Evolutionary conservation across 306 rosid genomes (phyloP).

Genomic region (Vicia faba): DNA sequence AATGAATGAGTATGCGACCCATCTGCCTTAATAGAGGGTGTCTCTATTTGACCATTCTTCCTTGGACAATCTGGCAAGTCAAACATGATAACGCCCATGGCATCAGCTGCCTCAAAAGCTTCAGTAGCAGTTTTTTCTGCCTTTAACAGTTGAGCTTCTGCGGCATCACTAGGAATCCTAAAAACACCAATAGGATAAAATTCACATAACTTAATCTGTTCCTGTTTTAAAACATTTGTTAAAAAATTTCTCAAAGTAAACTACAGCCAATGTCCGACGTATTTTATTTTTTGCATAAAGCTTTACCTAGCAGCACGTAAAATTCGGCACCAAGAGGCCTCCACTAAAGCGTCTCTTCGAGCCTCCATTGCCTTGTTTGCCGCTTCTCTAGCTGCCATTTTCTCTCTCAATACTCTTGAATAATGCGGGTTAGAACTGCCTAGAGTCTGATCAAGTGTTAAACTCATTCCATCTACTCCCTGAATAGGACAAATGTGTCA

Average conservation of each 20-base stretch:
- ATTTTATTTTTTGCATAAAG: slow-evolving; percentile 5
- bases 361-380: slow-evolving; percentile 80
- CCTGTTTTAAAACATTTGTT: not conserved
- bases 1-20: slow-evolving; percentile 69
- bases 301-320: slow-evolving; percentile 79
- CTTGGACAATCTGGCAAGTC: slow-evolving; percentile 77
- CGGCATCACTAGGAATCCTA: slow-evolving; percentile 84
- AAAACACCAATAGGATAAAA: slow-evolving; percentile 20
- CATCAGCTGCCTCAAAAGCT: slow-evolving; percentile 86
- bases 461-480: slow-evolving; percentile 84
- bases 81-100: slow-evolving; percentile 80
- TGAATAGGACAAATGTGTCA: slow-evolving; percentile 36
- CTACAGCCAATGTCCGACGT: not conserved
- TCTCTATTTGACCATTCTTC: slow-evolving; percentile 65
- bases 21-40: slow-evolving; percentile 58
- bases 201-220: not conserved
- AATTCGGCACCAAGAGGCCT: slow-evolving; percentile 97
- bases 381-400: slow-evolving; percentile 92
- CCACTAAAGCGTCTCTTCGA: slow-evolving; percentile 85
- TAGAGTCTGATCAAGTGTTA: slow-evolving; percentile 88
- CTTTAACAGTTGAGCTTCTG: slow-evolving; percentile 60
- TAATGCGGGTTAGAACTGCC: slow-evolving; percentile 95
- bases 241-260: not conserved
- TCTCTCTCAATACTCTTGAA: slow-evolving; percentile 77
- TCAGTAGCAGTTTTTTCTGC: slow-evolving; percentile 69